phyloP scores from a whole-genome alignment of 805 yeast species.

The Ogataea glucozyma region DNA sequence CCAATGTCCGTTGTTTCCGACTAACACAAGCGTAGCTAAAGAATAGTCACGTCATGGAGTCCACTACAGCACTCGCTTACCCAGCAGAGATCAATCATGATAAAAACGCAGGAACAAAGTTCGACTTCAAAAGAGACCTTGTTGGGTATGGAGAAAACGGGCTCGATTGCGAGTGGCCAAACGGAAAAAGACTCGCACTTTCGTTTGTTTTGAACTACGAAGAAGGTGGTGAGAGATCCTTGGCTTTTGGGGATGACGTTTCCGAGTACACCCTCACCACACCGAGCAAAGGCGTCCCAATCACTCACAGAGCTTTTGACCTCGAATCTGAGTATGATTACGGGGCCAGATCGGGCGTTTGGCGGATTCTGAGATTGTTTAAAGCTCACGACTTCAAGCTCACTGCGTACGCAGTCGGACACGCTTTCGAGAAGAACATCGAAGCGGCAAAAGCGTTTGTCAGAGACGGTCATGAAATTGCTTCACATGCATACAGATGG shows the following conservation, averaged over 20 bases:
- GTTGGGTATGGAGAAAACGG: conserved; percentile 32
- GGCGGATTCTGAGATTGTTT: conserved; percentile 35
- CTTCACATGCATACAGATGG: conserved; percentile 42
- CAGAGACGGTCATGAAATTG: conserved; percentile 42
- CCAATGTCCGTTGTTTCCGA: no score
- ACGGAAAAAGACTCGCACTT: conserved; percentile 27
- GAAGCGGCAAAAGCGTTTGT: conserved; percentile 38
- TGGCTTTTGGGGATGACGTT: conserved; percentile 16
- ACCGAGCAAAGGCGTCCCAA: conserved; percentile 18
- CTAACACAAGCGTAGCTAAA: no score
- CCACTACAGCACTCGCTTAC: conserved; percentile 15
- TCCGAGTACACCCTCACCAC: conserved; percentile 20
- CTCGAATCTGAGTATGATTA: conserved; percentile 22
- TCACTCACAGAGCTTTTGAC: conserved; percentile 18
- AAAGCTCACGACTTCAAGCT: conserved; percentile 34
- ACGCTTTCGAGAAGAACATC: conserved; percentile 38
- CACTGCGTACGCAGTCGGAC: conserved; percentile 42
- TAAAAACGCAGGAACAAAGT: conserved; percentile 17
- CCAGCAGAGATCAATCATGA: conserved; percentile 18
- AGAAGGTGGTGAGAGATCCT: conserved; percentile 30
- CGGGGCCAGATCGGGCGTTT: conserved; percentile 22
- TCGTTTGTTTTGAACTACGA: conserved; percentile 32
- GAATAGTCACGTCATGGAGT: conserved; percentile 11
- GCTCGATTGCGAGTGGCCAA: conserved; percentile 30
- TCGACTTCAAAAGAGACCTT: conserved; percentile 21